Evolutionary conservation across 306 rosid genomes (phyloP).

Genomic region (Clitoria ternatea): DNA sequence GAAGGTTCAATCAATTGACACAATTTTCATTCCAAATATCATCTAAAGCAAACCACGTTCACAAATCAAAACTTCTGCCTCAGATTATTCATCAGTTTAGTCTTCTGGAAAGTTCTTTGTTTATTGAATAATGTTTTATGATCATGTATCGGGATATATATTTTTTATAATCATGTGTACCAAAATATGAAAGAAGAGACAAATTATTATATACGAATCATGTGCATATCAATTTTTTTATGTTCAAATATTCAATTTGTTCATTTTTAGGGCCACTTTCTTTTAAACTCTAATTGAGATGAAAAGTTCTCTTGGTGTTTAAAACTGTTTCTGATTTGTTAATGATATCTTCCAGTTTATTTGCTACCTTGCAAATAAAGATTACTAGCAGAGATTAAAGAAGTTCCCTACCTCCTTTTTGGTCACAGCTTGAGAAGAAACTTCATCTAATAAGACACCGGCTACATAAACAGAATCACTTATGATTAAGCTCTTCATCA

Average conservation of each 20-base stretch:
- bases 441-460: not conserved
- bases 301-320: not conserved
- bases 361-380: not conserved
- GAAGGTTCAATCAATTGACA: not conserved
- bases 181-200: too few relatives aligned
- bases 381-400: not conserved
- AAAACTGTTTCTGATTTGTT: not conserved
- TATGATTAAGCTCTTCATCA: not conserved
- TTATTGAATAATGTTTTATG: too few relatives aligned
- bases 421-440: not conserved
- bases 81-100: not conserved
- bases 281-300: not conserved
- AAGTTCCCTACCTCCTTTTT: conserved; percentile 1
- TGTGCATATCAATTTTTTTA: too few relatives aligned
- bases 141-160: too few relatives aligned
- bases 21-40: not conserved
- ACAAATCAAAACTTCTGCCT: not conserved
- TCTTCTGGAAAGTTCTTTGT: not conserved
- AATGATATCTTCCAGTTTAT: not conserved
- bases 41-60: not conserved
- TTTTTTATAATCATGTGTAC: too few relatives aligned
- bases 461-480: not conserved
- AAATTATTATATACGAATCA: too few relatives aligned
- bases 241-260: too few relatives aligned
- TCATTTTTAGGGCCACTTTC: not conserved